A percentile compares a stretch with the other conserved stretches of the same genome.
Evolutionary conservation across 352 stramenopile species (phyloP).

Genomic region (Phytophthora colocasiae): DNA sequence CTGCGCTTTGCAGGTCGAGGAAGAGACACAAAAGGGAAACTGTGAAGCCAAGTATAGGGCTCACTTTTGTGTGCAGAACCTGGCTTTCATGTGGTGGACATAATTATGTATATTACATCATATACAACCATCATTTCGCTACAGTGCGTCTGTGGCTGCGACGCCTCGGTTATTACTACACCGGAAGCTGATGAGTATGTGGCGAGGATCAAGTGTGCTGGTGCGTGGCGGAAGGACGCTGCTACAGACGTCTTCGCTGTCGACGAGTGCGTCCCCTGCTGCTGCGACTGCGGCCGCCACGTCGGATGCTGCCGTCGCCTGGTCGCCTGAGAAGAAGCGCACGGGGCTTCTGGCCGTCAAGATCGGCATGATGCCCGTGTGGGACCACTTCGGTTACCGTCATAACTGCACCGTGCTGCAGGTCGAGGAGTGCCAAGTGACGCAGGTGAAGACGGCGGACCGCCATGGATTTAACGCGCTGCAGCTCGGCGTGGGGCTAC

Average conservation of each 20-base stretch:
- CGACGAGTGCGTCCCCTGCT: constrained; percentile 16
- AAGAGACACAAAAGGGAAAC: constrained; percentile 9
- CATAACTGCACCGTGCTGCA: constrained; percentile 96
- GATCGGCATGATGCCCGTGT: constrained; percentile 99
- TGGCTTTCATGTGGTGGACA: constrained; percentile 1
- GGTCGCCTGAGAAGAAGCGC: constrained; percentile 86
- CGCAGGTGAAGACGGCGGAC: constrained; percentile 96
- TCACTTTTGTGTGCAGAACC: constrained; percentile 14
- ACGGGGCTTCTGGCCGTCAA: constrained; percentile 95
- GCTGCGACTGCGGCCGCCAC: constrained; percentile 4
- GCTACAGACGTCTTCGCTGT: constrained; percentile 26
- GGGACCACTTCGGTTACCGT: constrained; percentile 97
- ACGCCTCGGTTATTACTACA: constrained; percentile 2
- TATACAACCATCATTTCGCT: constrained; percentile 1
- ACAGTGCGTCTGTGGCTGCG: constrained; percentile 26
- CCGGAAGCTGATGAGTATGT: constrained; percentile 32
- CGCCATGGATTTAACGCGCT: constrained; percentile 95
- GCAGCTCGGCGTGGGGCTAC: constrained; percentile 96
- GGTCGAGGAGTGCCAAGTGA: constrained; percentile 93
- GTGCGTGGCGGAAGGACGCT: constrained; percentile 24
- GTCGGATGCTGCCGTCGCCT: constrained; percentile 35
- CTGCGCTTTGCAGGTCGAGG: constrained; percentile 10
- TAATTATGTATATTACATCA: not conserved
- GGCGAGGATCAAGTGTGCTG: constrained; percentile 45
- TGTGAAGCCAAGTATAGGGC: constrained; percentile 28